A percentile compares a stretch with the other conserved stretches of the same genome.
Evolutionary conservation across 2,329 filamentous ascomycete genomes (phyloP).

Genomic region (Diplodia mutila): DNA sequence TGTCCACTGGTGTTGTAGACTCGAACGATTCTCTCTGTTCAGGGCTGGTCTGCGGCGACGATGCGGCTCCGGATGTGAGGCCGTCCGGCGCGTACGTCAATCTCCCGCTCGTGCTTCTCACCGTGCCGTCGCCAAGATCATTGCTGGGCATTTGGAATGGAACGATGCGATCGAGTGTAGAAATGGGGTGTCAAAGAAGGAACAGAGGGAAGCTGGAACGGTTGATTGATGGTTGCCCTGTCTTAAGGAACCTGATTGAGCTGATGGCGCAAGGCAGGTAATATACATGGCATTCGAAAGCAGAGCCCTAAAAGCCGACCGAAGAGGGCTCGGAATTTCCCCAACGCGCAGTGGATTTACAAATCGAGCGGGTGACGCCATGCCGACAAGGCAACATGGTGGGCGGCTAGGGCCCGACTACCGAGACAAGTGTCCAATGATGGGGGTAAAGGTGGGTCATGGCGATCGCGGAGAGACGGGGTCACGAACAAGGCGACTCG

Average conservation of each 20-base stretch:
- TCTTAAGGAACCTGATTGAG: background rate
- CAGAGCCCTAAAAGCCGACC: background rate
- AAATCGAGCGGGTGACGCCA: slow-evolving; percentile 13
- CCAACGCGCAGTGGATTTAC: background rate
- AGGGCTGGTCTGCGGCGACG: background rate
- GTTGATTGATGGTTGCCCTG: too few species aligned
- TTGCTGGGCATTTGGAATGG: background rate
- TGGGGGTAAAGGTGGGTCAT: background rate
- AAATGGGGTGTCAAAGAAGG: background rate
- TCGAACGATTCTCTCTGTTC: background rate
- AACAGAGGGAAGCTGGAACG: too few species aligned
- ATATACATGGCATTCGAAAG: background rate
- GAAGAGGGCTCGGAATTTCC: background rate
- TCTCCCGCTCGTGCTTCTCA: background rate
- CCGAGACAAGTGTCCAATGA: background rate
- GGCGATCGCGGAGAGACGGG: background rate
- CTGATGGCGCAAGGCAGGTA: background rate
- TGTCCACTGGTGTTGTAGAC: background rate
- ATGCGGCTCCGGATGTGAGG: background rate
- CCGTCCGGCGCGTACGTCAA: background rate
- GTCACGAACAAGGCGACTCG: background rate
- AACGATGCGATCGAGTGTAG: background rate
- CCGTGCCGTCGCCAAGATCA: background rate
- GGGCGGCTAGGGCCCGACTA: background rate
- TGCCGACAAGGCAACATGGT: background rate